Evolutionary conservation across 768 basidiomycete genomes (phyloP).

Genomic region (Amanita inopinata): DNA sequence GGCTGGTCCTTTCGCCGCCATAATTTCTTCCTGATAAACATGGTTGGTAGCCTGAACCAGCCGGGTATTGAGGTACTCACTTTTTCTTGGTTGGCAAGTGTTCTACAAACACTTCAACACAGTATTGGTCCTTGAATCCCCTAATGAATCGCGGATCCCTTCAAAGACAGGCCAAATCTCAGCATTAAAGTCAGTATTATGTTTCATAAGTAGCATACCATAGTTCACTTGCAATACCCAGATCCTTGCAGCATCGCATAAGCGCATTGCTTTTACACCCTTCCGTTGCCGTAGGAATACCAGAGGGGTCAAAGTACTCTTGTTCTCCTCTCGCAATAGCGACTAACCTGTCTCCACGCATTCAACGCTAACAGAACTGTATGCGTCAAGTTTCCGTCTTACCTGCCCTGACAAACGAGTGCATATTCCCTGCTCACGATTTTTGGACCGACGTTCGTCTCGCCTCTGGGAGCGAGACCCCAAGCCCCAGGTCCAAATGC

Average conservation of each 20-base stretch:
- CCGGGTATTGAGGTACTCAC: slow-evolving; percentile 36
- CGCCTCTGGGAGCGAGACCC: slow-evolving; percentile 90
- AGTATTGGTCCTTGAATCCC: slow-evolving; percentile 79
- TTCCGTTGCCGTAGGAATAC: slow-evolving; percentile 89
- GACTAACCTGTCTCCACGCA: slow-evolving; percentile 49
- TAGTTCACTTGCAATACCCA: slow-evolving; percentile 92
- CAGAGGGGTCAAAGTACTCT: slow-evolving; percentile 87
- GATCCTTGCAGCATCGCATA: slow-evolving; percentile 96
- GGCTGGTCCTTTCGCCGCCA: slow-evolving; percentile 84
- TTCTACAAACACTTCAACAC: slow-evolving; percentile 79
- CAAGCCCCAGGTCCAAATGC: slow-evolving; percentile 96
- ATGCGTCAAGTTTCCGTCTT: slow-evolving; percentile 16
- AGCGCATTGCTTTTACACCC: slow-evolving; percentile 94
- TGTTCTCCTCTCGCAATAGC: slow-evolving; percentile 91
- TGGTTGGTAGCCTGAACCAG: slow-evolving; percentile 3
- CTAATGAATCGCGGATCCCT: slow-evolving; percentile 97
- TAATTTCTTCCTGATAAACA: slow-evolving; percentile 64
- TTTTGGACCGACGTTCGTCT: slow-evolving; percentile 82
- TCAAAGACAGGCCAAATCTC: not conserved
- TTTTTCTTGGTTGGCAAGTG: slow-evolving; percentile 83
- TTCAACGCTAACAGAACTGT: not conserved
- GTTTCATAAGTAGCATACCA: slow-evolving; percentile 60
- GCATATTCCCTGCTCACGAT: slow-evolving; percentile 93
- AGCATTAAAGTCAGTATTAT: not conserved
- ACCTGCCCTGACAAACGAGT: slow-evolving; percentile 88